Evolutionary conservation across 2,329 filamentous ascomycete species (phyloP).

Genomic region (Rachicladosporium sp.): DNA sequence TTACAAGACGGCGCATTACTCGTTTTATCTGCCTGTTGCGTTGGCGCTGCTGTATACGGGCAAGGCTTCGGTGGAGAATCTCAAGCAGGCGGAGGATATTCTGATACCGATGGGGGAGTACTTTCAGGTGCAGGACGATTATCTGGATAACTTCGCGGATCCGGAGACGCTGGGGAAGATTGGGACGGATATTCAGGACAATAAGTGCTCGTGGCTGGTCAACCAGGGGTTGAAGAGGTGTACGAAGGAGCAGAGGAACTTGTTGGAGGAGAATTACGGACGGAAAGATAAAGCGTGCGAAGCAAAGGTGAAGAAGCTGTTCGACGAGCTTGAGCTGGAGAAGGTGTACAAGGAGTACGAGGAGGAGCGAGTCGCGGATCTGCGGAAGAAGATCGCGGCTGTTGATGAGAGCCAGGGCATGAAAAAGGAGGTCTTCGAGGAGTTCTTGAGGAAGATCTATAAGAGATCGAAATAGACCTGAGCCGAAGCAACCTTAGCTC

Average conservation of each 20-base stretch:
- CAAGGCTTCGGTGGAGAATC: constrained; percentile 74
- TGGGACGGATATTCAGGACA: constrained; percentile 96
- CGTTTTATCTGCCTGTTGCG: constrained; percentile 94
- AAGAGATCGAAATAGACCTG: constrained; percentile 76
- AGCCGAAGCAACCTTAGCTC: not conserved
- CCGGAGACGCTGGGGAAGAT: constrained; percentile 94
- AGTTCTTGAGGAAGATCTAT: constrained; percentile 93
- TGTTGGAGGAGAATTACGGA: constrained; percentile 89
- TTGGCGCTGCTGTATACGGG: constrained; percentile 77
- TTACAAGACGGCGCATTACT: constrained; percentile 99
- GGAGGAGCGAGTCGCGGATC: constrained; percentile 69
- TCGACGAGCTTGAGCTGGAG: constrained; percentile 73
- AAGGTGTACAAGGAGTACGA: constrained; percentile 79
- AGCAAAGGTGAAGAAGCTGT: constrained; percentile 77
- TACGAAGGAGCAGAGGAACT: constrained; percentile 71
- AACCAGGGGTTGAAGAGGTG: constrained; percentile 80
- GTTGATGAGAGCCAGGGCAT: constrained; percentile 80
- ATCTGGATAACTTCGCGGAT: constrained; percentile 93
- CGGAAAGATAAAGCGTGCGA: constrained; percentile 77
- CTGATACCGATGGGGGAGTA: constrained; percentile 96
- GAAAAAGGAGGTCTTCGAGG: constrained; percentile 81
- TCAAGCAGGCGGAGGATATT: constrained; percentile 80
- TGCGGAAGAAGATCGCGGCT: constrained; percentile 60
- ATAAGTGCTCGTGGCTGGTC: constrained; percentile 98
- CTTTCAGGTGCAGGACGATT: constrained; percentile 98